phyloP scores from a whole-genome alignment of 2,329 filamentous ascomycete species.

The Penicillium crustosum region DNA sequence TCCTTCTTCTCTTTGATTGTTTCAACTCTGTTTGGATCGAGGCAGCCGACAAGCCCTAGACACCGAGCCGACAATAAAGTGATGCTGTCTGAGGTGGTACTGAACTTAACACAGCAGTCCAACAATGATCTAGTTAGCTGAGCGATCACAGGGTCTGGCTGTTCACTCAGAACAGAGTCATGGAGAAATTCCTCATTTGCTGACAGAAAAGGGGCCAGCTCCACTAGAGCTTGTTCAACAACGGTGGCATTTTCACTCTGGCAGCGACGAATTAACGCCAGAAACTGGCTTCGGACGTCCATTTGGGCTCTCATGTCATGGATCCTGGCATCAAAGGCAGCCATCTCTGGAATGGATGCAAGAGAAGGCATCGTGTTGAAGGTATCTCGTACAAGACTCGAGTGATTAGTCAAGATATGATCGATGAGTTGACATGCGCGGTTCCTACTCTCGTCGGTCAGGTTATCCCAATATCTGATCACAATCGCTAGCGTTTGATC shows the following conservation, averaged over 20 bases:
- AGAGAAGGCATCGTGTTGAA: slow-evolving; percentile 79
- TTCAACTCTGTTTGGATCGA: slow-evolving; percentile 89
- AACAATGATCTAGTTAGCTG: slow-evolving; percentile 74
- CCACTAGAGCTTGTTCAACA: slow-evolving; percentile 74
- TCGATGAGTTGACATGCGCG: slow-evolving; percentile 64
- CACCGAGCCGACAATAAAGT: slow-evolving; percentile 74
- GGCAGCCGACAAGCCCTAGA: slow-evolving; percentile 82
- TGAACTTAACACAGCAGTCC: slow-evolving; percentile 81
- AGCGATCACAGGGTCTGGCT: slow-evolving; percentile 73
- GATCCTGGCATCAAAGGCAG: slow-evolving; percentile 66
- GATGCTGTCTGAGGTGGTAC: slow-evolving; percentile 65
- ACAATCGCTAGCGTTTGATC: slow-evolving; percentile 90
- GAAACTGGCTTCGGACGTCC: slow-evolving; percentile 65
- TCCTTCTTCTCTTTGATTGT: slow-evolving; percentile 72
- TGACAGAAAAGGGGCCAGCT: slow-evolving; percentile 72
- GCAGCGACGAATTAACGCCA: slow-evolving; percentile 71
- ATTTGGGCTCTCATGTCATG: slow-evolving; percentile 63
- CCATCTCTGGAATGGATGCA: slow-evolving; percentile 66
- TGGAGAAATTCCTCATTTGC: slow-evolving; percentile 76
- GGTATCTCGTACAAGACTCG: slow-evolving; percentile 60
- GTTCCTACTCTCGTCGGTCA: slow-evolving; percentile 62
- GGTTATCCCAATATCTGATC: slow-evolving; percentile 71
- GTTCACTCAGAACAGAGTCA: slow-evolving; percentile 75
- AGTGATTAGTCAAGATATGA: slow-evolving; percentile 64
- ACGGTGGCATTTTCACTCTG: slow-evolving; percentile 83